These are phyloP conservation scores for Fusarium veterinarium DNA, from an alignment of 2,329 filamentous ascomycete genomes.

Conservation along the genomic window DNA sequence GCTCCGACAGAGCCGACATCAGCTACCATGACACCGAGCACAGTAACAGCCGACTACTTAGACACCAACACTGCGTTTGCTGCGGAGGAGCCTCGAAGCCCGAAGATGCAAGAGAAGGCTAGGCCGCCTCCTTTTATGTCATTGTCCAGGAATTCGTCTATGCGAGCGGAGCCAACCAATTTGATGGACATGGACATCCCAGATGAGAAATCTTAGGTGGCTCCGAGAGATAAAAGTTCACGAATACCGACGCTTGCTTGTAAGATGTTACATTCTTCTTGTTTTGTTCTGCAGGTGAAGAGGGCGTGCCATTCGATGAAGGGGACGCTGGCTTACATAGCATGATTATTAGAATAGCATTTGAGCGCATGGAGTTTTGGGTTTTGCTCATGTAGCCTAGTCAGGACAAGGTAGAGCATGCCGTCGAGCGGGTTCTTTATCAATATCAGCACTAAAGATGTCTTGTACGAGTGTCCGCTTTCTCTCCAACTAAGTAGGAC, in stretches of 20 bases:
- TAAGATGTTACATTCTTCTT: background rate
- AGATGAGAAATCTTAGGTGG: constrained; percentile 33
- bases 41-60: constrained; percentile 37
- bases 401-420: background rate
- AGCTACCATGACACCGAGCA: constrained; percentile 42
- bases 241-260: background rate
- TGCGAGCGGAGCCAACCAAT: constrained; percentile 39
- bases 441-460: background rate
- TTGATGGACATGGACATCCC: constrained; percentile 55
- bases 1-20: constrained; percentile 40
- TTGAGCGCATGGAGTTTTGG: constrained; percentile 29
- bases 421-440: background rate
- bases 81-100: constrained; percentile 44
- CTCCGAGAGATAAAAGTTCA: background rate
- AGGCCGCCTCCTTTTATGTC: constrained; percentile 45
- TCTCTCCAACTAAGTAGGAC: background rate
- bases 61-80: constrained; percentile 5
- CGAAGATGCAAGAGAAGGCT: constrained; percentile 59
- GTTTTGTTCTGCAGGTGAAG: background rate
- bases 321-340: background rate
- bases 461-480: background rate
- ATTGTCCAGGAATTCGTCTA: constrained; percentile 30
- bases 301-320: background rate
- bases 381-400: background rate
- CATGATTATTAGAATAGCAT: constrained; percentile 25